Base-by-base conservation (phyloP, 148 eudicot species). In the Rhododendron vialii region DNA sequence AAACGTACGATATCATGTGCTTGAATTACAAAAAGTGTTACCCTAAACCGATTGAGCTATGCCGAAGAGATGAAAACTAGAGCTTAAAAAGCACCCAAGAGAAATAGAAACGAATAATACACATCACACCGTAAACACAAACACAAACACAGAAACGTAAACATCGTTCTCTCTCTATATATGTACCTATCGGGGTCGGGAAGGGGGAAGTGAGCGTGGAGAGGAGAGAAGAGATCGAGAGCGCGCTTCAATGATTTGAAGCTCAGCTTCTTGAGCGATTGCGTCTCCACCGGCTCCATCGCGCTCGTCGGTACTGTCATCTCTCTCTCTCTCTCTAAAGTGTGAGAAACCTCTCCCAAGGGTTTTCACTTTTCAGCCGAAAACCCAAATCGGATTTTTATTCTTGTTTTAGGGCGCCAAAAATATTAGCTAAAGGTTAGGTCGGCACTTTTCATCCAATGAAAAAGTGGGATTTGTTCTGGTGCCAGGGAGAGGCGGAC, bases 211-310 rank as follows among this genome's bases (percentile, higher is more conserved):
- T 90, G 96, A 55, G 74, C 83, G n/a, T 98, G 96, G 67, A 90
- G 74, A 86, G 99, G 98, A 26, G 98, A 89, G 83, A 98, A 98
- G 78, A 94, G 89, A 86, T 98, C 98, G 35, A 94, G 94, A 15
- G 98, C 83, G 0, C 99, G 95, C 89, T 98, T 98, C 0, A 92
- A 78, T 9, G 95, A 93, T 84, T 95, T 95, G 90, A 92, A 93
- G 36, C 89, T 93, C 2, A 95, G 94, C 88, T 98, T 95, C 86
- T 95, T 98, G 26, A 95, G 74, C 0, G 99, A 95, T 78, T 98
- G 96, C 5, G 95, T 94, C 90, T 98, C 99, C 17, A 95, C 94
- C 5, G 94, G 89, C 84, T 95, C 98, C 88, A 91, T 82, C 30
- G 89, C 22, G 85, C 82, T 35, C 41, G 41, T 38, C 41, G 79